phyloP scores from a whole-genome alignment of 176 grass and related monocot species.

The Bothriochloa decipiens region DNA sequence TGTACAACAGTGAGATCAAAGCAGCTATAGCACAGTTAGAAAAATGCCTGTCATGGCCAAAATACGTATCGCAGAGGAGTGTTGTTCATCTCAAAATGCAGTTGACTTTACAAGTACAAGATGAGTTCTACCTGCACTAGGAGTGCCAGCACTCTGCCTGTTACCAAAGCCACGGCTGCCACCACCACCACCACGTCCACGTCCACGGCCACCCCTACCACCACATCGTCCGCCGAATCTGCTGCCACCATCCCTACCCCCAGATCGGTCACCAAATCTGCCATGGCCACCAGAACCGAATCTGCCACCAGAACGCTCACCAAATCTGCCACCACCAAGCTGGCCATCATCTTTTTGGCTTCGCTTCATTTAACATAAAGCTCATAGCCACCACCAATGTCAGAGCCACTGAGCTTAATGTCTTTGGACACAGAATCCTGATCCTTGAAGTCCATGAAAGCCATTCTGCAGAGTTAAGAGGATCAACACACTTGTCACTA shows the following conservation, averaged over 20 bases:
- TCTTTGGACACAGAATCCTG: constrained; percentile 56
- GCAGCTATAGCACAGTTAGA: background rate
- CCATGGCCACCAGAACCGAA: constrained; percentile 40
- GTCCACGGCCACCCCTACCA: constrained; percentile 41
- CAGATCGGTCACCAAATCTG: constrained; percentile 32
- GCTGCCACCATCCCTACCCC: constrained; percentile 35
- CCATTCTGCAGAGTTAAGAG: constrained; percentile 55
- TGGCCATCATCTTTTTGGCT: constrained; percentile 44
- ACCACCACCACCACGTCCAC: background rate
- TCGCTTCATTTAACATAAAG: constrained; percentile 72
- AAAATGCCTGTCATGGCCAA: background rate
- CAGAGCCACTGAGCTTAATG: constrained; percentile 64
- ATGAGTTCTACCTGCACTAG: constrained; percentile 57
- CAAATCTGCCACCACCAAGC: constrained; percentile 22
- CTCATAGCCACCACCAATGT: constrained; percentile 59
- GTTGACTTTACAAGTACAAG: background rate
- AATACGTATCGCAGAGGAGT: no score
- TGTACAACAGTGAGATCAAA: background rate
- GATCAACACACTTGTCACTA: background rate
- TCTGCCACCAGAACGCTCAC: constrained; percentile 40
- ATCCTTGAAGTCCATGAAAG: constrained; percentile 78
- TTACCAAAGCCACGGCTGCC: constrained; percentile 45
- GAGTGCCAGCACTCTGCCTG: constrained; percentile 54
- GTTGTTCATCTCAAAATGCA: background rate
- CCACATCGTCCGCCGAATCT: constrained; percentile 35